Evolutionary conservation across 345 rosid genomes (phyloP).

Genomic region (Ceriops tagal): DNA sequence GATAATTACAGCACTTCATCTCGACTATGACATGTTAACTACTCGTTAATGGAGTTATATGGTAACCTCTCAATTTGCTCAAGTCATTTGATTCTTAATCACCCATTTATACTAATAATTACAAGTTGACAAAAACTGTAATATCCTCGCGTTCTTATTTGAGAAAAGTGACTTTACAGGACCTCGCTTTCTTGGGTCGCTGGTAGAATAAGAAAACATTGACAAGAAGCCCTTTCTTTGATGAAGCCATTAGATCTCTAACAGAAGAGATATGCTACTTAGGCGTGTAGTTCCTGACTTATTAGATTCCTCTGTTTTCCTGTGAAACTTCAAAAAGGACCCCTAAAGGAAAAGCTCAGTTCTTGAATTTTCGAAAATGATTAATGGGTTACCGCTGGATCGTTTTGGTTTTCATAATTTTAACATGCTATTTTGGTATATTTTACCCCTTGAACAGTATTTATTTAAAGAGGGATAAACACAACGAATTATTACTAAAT

Average conservation of each 20-base stretch:
- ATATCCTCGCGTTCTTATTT: no score
- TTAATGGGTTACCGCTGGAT: neutral
- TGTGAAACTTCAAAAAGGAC: neutral
- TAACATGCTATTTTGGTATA: no score
- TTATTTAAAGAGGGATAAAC: no score
- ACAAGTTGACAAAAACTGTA: no score
- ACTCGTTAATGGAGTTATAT: constrained; percentile 12
- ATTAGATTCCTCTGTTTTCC: no score
- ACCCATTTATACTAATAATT: neutral
- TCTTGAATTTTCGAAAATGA: neutral
- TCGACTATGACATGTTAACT: constrained; percentile 30
- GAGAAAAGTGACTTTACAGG: no score
- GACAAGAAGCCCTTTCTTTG: neutral
- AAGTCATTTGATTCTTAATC: neutral
- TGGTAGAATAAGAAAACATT: neutral
- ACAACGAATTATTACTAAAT: no score
- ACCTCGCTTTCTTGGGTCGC: neutral
- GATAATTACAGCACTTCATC: neutral
- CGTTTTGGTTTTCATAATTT: no score
- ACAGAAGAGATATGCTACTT: neutral
- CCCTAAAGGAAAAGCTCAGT: neutral
- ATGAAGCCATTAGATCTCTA: constrained; percentile 12
- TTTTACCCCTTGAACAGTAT: no score
- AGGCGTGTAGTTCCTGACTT: no score
- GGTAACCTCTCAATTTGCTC: neutral